These are phyloP conservation scores for Eucalyptus tenuipes DNA, from an alignment of 345 rosid species.

Conservation along the genomic window DNA sequence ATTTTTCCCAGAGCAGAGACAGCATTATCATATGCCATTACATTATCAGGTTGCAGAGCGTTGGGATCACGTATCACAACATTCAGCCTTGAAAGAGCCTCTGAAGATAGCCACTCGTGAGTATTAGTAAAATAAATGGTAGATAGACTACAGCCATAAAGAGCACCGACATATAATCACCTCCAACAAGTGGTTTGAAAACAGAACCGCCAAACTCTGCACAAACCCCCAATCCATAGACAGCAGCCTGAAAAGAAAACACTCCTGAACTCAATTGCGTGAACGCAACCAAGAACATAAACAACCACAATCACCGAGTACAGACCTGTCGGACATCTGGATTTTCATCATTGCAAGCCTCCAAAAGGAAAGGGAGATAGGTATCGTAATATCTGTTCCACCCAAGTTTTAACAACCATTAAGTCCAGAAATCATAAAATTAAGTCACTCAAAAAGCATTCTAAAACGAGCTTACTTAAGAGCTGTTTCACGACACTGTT, in stretches of 20 bases:
- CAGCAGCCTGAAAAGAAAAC: slow-evolving; percentile 71
- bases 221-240: slow-evolving; percentile 99
- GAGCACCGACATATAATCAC: slow-evolving; percentile 17
- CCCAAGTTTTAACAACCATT: not conserved
- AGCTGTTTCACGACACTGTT: slow-evolving; percentile 92
- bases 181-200: slow-evolving; percentile 94
- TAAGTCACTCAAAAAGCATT: not conserved
- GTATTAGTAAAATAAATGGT: not conserved
- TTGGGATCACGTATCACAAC: slow-evolving; percentile 73
- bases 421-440: not conserved
- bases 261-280: not conserved
- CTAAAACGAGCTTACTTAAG: slow-evolving; percentile 46
- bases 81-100: slow-evolving; percentile 92
- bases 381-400: slow-evolving; percentile 82
- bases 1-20: slow-evolving; percentile 98
- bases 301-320: not conserved
- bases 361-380: slow-evolving; percentile 91
- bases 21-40: slow-evolving; percentile 99
- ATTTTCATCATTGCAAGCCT: slow-evolving; percentile 93
- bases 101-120: slow-evolving; percentile 28
- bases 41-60: slow-evolving; percentile 72
- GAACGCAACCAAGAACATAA: not conserved
- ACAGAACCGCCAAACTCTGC: slow-evolving; percentile 93
- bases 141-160: not conserved
- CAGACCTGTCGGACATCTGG: slow-evolving; percentile 96